These are phyloP conservation scores for Agarophyton chilense DNA, from an alignment of 23 red algal species.

Conservation along the genomic window DNA sequence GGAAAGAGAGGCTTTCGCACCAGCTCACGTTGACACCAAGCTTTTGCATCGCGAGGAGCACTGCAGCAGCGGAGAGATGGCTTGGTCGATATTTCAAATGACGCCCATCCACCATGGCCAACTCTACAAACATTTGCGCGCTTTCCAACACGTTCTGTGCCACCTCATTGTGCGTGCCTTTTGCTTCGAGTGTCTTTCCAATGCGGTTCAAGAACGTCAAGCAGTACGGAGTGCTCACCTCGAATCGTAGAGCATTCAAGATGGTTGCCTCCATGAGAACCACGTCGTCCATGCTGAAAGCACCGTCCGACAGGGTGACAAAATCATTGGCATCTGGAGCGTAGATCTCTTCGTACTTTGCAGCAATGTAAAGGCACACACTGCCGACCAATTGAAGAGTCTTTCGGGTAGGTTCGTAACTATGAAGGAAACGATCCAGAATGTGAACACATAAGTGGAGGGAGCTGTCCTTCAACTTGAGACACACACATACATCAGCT, in stretches of 20 bases:
- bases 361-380: conserved; percentile 17
- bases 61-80: neutral
- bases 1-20: neutral
- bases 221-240: neutral
- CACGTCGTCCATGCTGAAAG: neutral
- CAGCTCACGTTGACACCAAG: neutral
- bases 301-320: neutral
- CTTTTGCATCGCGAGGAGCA: neutral
- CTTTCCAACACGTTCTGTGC: neutral
- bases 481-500: neutral
- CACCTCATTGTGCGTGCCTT: neutral
- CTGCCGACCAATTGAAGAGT: too few relatives aligned
- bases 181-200: neutral
- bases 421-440: neutral
- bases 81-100: neutral
- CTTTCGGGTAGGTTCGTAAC: neutral
- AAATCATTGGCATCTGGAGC: conserved; percentile 1
- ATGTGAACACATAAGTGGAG: conserved; percentile 4
- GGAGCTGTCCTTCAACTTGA: neutral
- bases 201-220: neutral
- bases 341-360: conserved; percentile 17
- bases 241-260: neutral
- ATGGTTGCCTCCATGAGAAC: neutral
- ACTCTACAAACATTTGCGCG: neutral
- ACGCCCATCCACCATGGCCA: conserved; percentile 1